phyloP scores from a whole-genome alignment of 371 early-diverging fungal species.

The Mortierella sp. region DNA sequence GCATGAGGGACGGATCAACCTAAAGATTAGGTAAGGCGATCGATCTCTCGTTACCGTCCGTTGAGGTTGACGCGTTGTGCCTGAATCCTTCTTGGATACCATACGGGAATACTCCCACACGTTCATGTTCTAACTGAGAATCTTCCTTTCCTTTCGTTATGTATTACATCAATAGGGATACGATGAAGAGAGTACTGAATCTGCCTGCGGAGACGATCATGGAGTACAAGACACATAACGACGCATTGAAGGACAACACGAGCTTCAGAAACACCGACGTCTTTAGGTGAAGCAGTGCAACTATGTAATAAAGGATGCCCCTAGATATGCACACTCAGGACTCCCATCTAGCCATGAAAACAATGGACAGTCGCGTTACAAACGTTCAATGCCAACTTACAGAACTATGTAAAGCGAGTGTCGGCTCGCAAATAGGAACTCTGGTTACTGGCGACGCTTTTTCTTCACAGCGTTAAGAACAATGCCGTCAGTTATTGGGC shows the following conservation, averaged over 20 bases:
- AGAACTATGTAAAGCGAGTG: too few species aligned
- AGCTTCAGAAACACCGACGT: slow-evolving; percentile 93
- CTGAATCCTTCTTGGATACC: not conserved
- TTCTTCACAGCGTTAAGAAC: too few species aligned
- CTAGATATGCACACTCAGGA: too few species aligned
- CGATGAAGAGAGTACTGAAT: slow-evolving; percentile 88
- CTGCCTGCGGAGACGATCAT: slow-evolving; percentile 90
- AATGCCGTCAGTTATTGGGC: too few species aligned
- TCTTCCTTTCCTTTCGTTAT: not conserved
- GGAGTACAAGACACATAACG: slow-evolving; percentile 97
- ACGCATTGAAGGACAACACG: slow-evolving; percentile 85
- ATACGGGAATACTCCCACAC: not conserved
- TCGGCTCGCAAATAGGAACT: too few species aligned
- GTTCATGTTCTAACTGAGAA: not conserved
- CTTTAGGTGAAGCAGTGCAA: slow-evolving; percentile 65
- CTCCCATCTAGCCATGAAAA: too few species aligned
- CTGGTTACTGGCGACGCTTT: too few species aligned
- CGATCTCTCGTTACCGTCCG: not conserved
- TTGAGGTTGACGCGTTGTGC: not conserved
- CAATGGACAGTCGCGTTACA: too few species aligned
- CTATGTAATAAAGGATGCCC: not conserved
- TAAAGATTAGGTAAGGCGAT: slow-evolving; percentile 72
- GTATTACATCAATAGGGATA: slow-evolving; percentile 69
- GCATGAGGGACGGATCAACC: slow-evolving; percentile 84
- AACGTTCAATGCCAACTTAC: too few species aligned